A percentile compares a stretch with the other conserved stretches of the same genome.
Evolutionary conservation across 1,139 yeast species (phyloP).

Genomic region (Pichia sp.): DNA sequence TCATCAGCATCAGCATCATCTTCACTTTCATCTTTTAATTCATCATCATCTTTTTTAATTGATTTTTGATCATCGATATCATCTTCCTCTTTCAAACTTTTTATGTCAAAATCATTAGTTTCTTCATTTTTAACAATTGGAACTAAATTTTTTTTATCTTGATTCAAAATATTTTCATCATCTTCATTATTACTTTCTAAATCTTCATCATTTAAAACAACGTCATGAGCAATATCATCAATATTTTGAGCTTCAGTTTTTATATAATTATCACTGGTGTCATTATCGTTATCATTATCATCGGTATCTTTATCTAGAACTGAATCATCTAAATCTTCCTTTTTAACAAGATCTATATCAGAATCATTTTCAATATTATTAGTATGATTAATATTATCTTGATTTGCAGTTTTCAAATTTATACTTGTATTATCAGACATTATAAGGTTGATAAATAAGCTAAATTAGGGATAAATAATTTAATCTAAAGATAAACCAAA

Average conservation of each 20-base stretch:
- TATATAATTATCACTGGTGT: conserved; percentile 4
- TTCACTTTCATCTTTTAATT: conserved; percentile 24
- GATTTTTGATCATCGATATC: conserved; percentile 40
- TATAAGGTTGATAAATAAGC: too few relatives aligned
- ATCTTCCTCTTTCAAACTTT: conserved; percentile 31
- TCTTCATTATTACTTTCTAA: conserved; percentile 4
- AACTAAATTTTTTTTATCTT: too few relatives aligned
- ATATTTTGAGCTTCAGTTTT: too few relatives aligned
- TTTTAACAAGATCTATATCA: conserved; percentile 3
- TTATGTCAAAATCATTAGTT: conserved; percentile 14
- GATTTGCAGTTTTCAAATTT: not conserved
- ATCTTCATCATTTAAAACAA: not conserved
- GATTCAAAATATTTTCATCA: conserved; percentile 10
- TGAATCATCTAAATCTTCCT: conserved; percentile 3
- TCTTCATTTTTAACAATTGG: conserved; percentile 15
- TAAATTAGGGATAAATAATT: too few relatives aligned
- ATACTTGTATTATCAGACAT: conserved; percentile 2
- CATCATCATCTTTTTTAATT: conserved; percentile 18
- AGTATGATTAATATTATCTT: not conserved
- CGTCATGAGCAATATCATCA: too few relatives aligned
- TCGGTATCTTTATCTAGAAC: not conserved
- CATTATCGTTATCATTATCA: conserved; percentile 2
- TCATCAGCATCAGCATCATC: conserved; percentile 41
- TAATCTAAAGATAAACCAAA: too few relatives aligned
- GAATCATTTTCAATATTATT: not conserved